Percentiles rank a stretch among this genome's conserved stretches.
phyloP scores from a whole-genome alignment of 192 early-diverging fungal genomes.

The Backusella parvicylindrica region DNA sequence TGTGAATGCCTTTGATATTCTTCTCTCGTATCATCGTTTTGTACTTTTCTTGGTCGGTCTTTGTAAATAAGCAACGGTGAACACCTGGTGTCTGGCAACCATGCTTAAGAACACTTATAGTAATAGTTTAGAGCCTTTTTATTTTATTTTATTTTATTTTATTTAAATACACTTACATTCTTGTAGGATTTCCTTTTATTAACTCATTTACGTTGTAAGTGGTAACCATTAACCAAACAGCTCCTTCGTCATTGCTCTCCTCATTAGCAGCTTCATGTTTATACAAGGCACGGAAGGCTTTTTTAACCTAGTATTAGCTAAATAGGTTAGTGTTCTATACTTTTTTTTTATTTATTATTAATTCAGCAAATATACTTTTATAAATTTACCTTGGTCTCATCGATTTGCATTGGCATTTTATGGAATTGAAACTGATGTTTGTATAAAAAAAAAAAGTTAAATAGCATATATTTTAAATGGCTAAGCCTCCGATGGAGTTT shows the following conservation, averaged over 20 bases:
- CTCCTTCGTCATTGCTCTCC: background rate
- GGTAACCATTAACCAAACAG: slow-evolving; percentile 20
- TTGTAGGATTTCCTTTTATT: background rate
- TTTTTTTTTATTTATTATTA: too few species aligned
- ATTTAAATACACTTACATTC: slow-evolving; percentile 6
- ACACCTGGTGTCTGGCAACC: slow-evolving; percentile 60
- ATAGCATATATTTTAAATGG: too few species aligned
- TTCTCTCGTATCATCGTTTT: slow-evolving; percentile 68
- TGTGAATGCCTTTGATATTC: slow-evolving; percentile 59
- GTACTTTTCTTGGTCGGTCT: slow-evolving; percentile 77
- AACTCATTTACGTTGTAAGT: background rate
- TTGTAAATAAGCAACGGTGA: slow-evolving; percentile 86
- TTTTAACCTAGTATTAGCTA: slow-evolving; percentile 8
- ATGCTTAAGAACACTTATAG: slow-evolving; percentile 48
- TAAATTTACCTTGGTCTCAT: background rate
- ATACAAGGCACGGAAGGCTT: slow-evolving; percentile 20
- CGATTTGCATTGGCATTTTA: background rate
- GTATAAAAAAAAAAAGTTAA: background rate
- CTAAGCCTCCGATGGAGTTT: too few species aligned
- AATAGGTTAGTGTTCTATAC: background rate
- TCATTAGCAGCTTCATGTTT: background rate
- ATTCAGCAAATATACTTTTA: too few species aligned
- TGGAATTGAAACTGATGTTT: background rate
- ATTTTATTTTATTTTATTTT: background rate
- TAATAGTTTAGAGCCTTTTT: background rate